Base-by-base conservation (phyloP, 306 rosid genomes). In the Trifolium subterraneum region DNA sequence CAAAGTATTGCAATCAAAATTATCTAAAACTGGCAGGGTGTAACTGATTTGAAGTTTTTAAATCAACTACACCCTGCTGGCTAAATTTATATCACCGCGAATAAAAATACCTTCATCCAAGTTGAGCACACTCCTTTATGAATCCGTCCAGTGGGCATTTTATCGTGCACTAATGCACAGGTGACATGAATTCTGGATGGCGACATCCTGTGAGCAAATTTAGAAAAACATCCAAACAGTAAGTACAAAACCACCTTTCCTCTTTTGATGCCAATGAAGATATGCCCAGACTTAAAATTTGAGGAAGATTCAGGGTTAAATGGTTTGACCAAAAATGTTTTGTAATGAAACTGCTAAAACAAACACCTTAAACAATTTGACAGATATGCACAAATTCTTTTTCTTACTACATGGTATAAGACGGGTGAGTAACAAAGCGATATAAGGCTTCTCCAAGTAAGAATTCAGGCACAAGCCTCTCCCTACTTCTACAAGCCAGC, bases 71-170 rank as follows among this genome's bases (percentile, higher is more conserved):
- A 27, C 64, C 41, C 52, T 18, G 39, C 42, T 20, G n/a, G 72
- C 35, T n/a, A 33, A 62, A 50, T 36, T 36, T 36, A 36, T 36
- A 36, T 36, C 39, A 7, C 2, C 39, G 8, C 39, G 7, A 36
- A 36, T 36, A 36, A 6, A 36, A 1, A 36, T 87, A 95, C 99
- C 99, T 89, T 92, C 90, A 95, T 95, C 99, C 99, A 95, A 19
- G 99, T 95, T 29, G 99, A 95, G 73, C 98, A 92, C 16, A 95
- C 83, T 82, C 99, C 99, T 75, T 76, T 89, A 67, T 95, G 98
- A 77, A 89, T 80, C 64, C 99, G 81, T 67, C 99, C 99, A 1
- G 96, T 69, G 51, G 90, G 87, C 86, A 86, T 92, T 80, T 85
- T 88, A 74, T 92, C 98, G 62, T 71, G 25, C 29, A 95, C 99